Evolutionary conservation across 78 protist genomes (phyloP).

Genomic region (Dictyostelium purpureum): DNA sequence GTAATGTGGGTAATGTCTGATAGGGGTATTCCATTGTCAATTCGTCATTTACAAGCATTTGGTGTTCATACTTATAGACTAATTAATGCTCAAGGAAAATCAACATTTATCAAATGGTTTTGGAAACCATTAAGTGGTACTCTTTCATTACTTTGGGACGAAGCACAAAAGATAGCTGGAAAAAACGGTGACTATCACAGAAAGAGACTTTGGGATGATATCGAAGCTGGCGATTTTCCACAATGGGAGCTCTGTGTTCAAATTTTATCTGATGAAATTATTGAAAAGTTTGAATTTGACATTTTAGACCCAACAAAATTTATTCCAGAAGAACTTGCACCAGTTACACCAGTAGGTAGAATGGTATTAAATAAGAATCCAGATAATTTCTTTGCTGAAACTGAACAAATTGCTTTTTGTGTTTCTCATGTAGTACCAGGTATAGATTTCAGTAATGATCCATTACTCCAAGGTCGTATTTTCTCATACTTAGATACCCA

Average conservation of each 20-base stretch:
- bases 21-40: constrained; percentile 63
- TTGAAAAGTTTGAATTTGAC: constrained; percentile 61
- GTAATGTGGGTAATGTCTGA: constrained; percentile 60
- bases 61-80: constrained; percentile 74
- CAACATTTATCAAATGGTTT: constrained; percentile 53
- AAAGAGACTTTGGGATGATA: constrained; percentile 58
- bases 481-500: constrained; percentile 81
- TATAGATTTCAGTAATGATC: constrained; percentile 66
- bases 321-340: constrained; percentile 62
- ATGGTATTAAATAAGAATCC: constrained; percentile 82
- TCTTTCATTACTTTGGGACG: constrained; percentile 61
- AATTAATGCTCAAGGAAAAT: constrained; percentile 48
- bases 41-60: constrained; percentile 64
- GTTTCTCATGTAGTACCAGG: constrained; percentile 73
- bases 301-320: constrained; percentile 76
- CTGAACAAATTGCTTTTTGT: constrained; percentile 85
- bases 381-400: constrained; percentile 84
- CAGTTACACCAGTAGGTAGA: constrained; percentile 58
- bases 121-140: constrained; percentile 70
- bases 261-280: constrained; percentile 24
- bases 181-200: constrained; percentile 5
- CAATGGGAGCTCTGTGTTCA: constrained; percentile 69
- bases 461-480: constrained; percentile 57
- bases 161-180: constrained; percentile 46
- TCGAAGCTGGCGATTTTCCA: constrained; percentile 71